Evolutionary conservation across 331 rosid species (phyloP), one percentile per base, ranked within the genome.

Genomic region (Spiraea crenata): DNA sequence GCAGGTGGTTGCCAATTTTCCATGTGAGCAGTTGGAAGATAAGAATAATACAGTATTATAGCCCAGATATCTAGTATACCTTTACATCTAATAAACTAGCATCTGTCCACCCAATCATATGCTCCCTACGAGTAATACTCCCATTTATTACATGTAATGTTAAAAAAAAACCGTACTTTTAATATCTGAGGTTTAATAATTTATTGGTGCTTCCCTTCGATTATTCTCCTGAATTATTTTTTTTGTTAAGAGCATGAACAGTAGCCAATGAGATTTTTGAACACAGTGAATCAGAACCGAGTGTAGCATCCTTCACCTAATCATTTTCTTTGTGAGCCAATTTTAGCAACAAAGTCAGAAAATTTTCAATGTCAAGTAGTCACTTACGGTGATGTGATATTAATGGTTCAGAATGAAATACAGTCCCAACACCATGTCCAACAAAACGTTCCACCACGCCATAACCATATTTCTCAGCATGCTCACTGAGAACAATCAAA

Each of bases 371-470:
- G 39, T 20, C 62, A 47, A 42, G 44, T 56, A 56, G 78, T 70
- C 41, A 79, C 96, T 85, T 88, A 91, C 97, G 91, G 67, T 84
- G 78, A 81, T 93, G 97, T 34, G 66, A 56, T 60, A 93, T 91
- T 45, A 89, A 65, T 4, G 99, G 99, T 78, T 95, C 93, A 38
- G 96, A 91, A 73, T 95, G 99, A 88, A 95, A 95, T 79, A 89
- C 86, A 55, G 80, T 79, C 79, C 99, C 99, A 66, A 95, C 99
- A 57, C 99, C 99, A 79, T 93, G 99, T 74, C 99, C 99, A 71
- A 93, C 99, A 78, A 93, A 93, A 56, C 96, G 91, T 68, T 95
- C 97, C 83, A 86, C 99, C 74, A 95, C 93, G 6, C 93, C 84
- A 68, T 69, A 89, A 63, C 97, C 99, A 64, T 80, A 83, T 78